Evolutionary conservation across 176 grass and related monocot species (phyloP).

Genomic region (Oryza nivara): DNA sequence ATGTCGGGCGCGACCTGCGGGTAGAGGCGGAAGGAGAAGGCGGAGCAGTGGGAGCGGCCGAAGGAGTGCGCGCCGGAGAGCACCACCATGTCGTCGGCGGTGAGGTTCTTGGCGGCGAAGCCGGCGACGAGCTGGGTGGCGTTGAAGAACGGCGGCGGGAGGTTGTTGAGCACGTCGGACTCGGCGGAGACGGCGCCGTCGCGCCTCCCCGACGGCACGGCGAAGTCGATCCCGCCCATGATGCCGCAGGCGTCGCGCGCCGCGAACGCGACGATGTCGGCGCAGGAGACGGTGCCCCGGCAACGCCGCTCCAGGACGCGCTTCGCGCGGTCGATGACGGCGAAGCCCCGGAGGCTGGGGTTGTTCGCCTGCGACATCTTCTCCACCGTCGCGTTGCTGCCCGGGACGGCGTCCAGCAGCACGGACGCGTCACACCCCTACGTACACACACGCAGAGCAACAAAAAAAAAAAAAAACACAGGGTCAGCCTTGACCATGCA

Average conservation of each 20-base stretch:
- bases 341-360: conserved; percentile 55
- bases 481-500: background rate
- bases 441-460: too few species aligned
- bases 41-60: conserved; percentile 67
- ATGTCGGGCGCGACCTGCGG: conserved; percentile 22
- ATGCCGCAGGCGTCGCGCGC: conserved; percentile 44
- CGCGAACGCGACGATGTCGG: conserved; percentile 60
- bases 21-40: conserved; percentile 54
- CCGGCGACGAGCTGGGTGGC: background rate
- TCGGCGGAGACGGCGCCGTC: conserved; percentile 50
- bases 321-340: conserved; percentile 54
- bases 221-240: conserved; percentile 47
- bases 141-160: conserved; percentile 31
- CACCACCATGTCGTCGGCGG: conserved; percentile 53
- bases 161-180: conserved; percentile 33
- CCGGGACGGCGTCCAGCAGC: conserved; percentile 39
- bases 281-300: conserved; percentile 47
- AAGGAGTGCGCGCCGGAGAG: conserved; percentile 75
- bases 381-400: conserved; percentile 43
- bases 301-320: conserved; percentile 40
- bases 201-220: conserved; percentile 51
- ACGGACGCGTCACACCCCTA: conserved; percentile 67
- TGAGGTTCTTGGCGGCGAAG: conserved; percentile 54
- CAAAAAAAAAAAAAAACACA: too few species aligned
- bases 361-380: conserved; percentile 45